Evolutionary conservation across 2,329 filamentous ascomycete genomes (phyloP), one percentile per base, ranked within the genome.

Genomic region (Trichoderma sp.): DNA sequence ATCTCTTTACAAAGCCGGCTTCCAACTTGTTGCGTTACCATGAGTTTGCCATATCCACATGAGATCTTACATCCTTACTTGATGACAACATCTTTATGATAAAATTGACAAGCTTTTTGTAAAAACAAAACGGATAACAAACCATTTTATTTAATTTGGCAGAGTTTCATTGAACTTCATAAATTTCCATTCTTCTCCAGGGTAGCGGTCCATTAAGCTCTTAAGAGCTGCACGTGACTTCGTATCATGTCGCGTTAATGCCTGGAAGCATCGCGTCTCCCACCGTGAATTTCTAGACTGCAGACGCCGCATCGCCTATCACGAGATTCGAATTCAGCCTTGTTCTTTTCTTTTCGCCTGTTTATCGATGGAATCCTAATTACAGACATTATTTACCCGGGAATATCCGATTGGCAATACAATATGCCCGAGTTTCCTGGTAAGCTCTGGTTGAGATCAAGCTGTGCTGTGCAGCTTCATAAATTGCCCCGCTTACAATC

Each of bases 381-480:
- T 47, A 0, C 26, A 24, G 24, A n/a, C 2, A 47, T 28, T 26
- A 8, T 12, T 32, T 18, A 39, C 18, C 30, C 18, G 51, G 24
- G 51, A 18, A 28, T 6, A 26, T 39, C 14, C 32, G 30, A 32
- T 57, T 34, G 34, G 34, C 69, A 71, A 39, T n/a, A 80, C 39
- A n/a, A n/a, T 2, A 43, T 80, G 79, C 73, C 78, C n/a, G 78
- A 80, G 32, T 75, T 79, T 65, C 76, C 77, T 43, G 79, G 79
- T 79, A 73, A 71, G 75, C 69, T 56, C 56, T 28, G 12, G 4
- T 9, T 21, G 15, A 43, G 18, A 43, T 43, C 7, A 4, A 43
- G 39, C 39, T 51, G n/a, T 51, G 28, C 47, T 26, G 18, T 15
- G 14, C 4, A 28, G 12, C 28, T 15, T 18, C n/a, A 43, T 15